These are phyloP conservation scores for Davidsoniella eucalypti DNA, from an alignment of 2,329 filamentous ascomycete species.

Conservation along the genomic window DNA sequence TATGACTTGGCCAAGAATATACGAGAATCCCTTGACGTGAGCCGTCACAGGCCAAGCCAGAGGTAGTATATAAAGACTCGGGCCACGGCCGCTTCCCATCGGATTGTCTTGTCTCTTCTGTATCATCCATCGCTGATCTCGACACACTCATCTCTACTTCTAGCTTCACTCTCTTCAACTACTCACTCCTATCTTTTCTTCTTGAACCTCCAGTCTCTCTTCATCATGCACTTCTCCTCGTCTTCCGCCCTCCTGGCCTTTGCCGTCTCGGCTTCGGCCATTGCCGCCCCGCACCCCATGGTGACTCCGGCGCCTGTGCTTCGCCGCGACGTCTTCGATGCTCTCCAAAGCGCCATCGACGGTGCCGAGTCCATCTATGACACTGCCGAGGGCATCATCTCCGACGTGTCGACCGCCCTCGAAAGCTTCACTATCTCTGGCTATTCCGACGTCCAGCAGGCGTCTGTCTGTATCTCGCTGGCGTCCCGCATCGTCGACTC, in stretches of 20 bases:
- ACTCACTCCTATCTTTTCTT: neutral
- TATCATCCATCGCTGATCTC: neutral
- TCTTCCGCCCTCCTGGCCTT: constrained; percentile 10
- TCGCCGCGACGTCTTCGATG: constrained; percentile 9
- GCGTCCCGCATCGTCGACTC: constrained; percentile 8
- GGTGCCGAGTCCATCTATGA: constrained; percentile 2
- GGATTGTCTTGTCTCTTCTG: no score
- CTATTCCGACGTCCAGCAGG: constrained; percentile 9
- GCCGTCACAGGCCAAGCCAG: no score
- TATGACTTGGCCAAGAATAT: no score
- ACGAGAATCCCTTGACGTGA: no score
- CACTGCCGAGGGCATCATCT: neutral
- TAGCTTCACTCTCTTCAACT: neutral
- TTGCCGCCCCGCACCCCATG: constrained; percentile 11
- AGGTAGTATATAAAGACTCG: no score
- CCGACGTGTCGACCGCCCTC: neutral
- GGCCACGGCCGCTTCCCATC: no score
- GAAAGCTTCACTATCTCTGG: neutral
- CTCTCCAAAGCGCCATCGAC: constrained; percentile 9
- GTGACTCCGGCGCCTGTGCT: constrained; percentile 11
- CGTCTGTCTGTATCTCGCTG: constrained; percentile 8
- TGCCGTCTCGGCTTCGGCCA: constrained; percentile 11
- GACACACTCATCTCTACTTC: neutral
- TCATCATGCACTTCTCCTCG: constrained; percentile 12
- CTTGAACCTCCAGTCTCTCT: neutral